Conservation (phyloP, 306 rosid species). For the Dalbergia oliveri region DNA sequence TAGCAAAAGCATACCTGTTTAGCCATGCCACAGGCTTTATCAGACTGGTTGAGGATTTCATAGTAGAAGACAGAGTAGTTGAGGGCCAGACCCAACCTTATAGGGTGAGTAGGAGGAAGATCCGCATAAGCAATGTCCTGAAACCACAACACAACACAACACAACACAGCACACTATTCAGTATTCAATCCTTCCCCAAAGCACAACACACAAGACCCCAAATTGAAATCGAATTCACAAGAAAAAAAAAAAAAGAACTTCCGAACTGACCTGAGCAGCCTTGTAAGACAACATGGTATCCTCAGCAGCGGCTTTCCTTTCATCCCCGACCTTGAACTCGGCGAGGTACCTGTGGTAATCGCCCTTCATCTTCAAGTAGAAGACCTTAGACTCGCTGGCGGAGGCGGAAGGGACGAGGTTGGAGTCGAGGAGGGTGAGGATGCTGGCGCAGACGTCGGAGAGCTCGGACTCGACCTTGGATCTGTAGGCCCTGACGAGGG, state of each 20-base stretch:
- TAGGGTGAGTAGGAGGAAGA: constrained; percentile 85
- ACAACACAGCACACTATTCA: neutral
- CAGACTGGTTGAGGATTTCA: constrained; percentile 84
- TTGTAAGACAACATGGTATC: constrained; percentile 80
- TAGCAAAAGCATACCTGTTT: constrained; percentile 61
- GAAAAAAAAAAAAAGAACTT: too few species aligned
- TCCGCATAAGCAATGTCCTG: constrained; percentile 70
- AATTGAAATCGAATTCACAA: neutral
- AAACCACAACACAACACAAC: neutral
- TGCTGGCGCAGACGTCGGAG: constrained; percentile 62
- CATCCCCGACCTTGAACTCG: constrained; percentile 71
- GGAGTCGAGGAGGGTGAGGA: constrained; percentile 60
- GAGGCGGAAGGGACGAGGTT: constrained; percentile 70
- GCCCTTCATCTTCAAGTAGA: constrained; percentile 83
- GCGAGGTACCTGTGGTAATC: constrained; percentile 82
- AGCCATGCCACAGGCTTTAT: constrained; percentile 83
- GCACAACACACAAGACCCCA: neutral
- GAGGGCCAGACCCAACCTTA: constrained; percentile 82
- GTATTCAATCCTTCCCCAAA: neutral
- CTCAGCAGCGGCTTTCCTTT: constrained; percentile 74
- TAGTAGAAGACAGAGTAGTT: constrained; percentile 83
- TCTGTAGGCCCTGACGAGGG: constrained; percentile 69
- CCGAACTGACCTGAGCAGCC: constrained; percentile 69
- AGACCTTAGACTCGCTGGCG: constrained; percentile 68
- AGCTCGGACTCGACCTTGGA: constrained; percentile 77